phyloP scores from a whole-genome alignment of 192 early-diverging fungal genomes.

The Rhizophagus prolifer region DNA sequence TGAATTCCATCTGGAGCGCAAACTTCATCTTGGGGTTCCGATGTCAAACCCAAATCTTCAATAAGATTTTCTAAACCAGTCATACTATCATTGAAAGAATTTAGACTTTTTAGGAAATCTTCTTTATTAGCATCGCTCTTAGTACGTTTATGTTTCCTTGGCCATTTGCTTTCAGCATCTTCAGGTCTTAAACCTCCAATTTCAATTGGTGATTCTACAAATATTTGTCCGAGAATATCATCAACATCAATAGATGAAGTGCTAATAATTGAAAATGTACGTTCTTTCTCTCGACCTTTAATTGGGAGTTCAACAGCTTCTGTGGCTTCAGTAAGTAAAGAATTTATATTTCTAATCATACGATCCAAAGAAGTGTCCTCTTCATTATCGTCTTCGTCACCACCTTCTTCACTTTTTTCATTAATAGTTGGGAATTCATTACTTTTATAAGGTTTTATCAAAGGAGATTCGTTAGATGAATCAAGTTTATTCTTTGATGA shows the following conservation, averaged over 20 bases:
- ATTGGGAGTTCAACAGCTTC: slow-evolving; percentile 39
- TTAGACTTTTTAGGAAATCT: neutral
- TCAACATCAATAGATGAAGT: neutral
- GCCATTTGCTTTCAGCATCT: neutral
- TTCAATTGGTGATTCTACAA: neutral
- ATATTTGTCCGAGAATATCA: neutral
- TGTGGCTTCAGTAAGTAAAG: slow-evolving; percentile 40
- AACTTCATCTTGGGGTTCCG: neutral
- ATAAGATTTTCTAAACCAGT: neutral
- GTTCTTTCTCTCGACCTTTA: slow-evolving; percentile 33
- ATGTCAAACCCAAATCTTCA: neutral
- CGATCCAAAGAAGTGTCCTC: slow-evolving; percentile 34
- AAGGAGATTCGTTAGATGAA: slow-evolving; percentile 21
- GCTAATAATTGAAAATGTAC: slow-evolving; percentile 5
- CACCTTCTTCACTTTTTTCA: slow-evolving; percentile 6
- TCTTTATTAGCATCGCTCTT: slow-evolving; percentile 5
- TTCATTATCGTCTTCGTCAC: slow-evolving; percentile 17
- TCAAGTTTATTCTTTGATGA: neutral
- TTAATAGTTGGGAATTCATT: slow-evolving; percentile 33
- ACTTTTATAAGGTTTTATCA: slow-evolving; percentile 24
- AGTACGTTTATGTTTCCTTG: neutral
- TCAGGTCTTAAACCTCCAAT: neutral
- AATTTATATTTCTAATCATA: slow-evolving; percentile 34
- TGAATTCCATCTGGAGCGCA: neutral
- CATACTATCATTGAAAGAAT: neutral